Conservation (phyloP, 805 yeast genomes). For the Debaryomyces prosopidis region DNA sequence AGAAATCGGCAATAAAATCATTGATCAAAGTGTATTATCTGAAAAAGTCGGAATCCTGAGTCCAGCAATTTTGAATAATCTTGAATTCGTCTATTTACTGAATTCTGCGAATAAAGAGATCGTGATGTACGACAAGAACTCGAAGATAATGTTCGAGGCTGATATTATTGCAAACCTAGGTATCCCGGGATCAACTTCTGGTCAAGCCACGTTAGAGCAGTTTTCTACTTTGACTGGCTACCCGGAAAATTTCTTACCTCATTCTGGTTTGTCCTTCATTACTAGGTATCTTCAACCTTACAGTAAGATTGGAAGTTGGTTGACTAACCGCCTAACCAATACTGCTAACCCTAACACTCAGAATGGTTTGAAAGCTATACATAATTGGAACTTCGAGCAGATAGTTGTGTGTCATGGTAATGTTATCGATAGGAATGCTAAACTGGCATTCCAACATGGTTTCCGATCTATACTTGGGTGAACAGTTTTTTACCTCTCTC, state of each 20-base stretch:
- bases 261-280: constrained; percentile 42
- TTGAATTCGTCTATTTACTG: constrained; percentile 53
- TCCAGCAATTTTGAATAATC: constrained; percentile 30
- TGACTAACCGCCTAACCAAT: constrained; percentile 22
- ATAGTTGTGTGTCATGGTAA: constrained; percentile 64
- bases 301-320: constrained; percentile 32
- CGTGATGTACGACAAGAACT: constrained; percentile 40
- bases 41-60: constrained; percentile 29
- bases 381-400: constrained; percentile 47
- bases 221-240: constrained; percentile 41
- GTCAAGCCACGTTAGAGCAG: constrained; percentile 27
- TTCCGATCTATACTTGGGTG: constrained; percentile 8
- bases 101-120: constrained; percentile 53
- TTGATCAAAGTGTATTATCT: constrained; percentile 11
- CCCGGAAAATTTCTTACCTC: constrained; percentile 41
- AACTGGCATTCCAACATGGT: constrained; percentile 21
- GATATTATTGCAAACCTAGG: constrained; percentile 58
- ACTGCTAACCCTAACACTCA: constrained; percentile 14
- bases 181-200: constrained; percentile 5
- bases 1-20: constrained; percentile 23
- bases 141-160: constrained; percentile 50
- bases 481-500: too few relatives aligned
- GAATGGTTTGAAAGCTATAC: constrained; percentile 26
- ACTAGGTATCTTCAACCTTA: constrained; percentile 44
- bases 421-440: constrained; percentile 43